Evolutionary conservation across 176 grass and related monocot genomes (phyloP).

Genomic region (Ensete glaucum): DNA sequence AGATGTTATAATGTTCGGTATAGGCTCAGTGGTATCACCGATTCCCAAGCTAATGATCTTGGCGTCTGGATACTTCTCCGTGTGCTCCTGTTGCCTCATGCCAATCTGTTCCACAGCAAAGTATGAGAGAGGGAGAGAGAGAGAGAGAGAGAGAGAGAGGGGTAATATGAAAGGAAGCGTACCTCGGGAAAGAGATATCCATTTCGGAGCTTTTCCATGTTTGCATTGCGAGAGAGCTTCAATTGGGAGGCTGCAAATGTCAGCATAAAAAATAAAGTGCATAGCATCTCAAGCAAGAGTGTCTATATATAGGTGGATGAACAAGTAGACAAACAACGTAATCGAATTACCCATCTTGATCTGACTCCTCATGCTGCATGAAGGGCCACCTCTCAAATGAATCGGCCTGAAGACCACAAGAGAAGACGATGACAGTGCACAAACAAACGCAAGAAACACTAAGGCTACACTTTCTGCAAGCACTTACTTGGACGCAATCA

Average conservation of each 20-base stretch:
- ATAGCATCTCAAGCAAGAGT: not conserved
- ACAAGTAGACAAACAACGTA: not conserved
- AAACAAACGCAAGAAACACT: not conserved
- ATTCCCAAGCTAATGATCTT: conserved; percentile 85
- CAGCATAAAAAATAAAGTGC: not conserved
- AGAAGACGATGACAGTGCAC: not conserved
- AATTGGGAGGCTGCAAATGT: conserved; percentile 40
- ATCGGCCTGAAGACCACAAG: not conserved
- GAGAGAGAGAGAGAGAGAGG: no score
- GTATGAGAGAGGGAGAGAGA: not conserved
- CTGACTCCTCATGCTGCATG: not conserved
- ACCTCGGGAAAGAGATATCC: conserved; percentile 94
- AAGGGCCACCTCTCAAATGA: not conserved
- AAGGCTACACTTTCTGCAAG: not conserved
- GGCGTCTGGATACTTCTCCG: conserved; percentile 78
- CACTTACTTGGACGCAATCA: not conserved
- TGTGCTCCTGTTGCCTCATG: conserved; percentile 45
- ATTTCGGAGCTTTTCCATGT: conserved; percentile 84
- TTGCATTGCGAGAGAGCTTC: conserved; percentile 59
- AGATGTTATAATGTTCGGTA: conserved; percentile 64
- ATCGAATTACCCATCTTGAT: not conserved
- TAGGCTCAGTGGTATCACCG: conserved; percentile 87
- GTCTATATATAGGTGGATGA: not conserved
- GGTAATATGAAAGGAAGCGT: not conserved
- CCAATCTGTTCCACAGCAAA: conserved; percentile 39